A percentile compares a stretch with the other conserved stretches of the same genome.
phyloP scores from a whole-genome alignment of 2,329 filamentous ascomycete species.

The Exophiala phaeomuriformis region DNA sequence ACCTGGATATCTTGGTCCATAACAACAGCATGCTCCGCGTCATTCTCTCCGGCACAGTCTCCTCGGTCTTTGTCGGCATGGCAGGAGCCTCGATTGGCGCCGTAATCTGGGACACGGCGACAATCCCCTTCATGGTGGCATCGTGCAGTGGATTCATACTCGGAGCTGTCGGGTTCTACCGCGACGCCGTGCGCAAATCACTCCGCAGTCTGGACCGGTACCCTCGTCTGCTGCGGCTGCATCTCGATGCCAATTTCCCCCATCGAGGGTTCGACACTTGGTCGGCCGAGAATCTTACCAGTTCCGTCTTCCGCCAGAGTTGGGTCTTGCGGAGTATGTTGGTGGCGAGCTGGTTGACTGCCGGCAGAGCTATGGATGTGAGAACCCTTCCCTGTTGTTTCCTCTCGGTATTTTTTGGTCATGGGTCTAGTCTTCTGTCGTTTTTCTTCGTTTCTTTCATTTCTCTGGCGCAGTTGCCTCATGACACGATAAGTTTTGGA shows the following conservation, averaged over 20 bases:
- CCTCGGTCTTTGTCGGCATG: conserved; percentile 18
- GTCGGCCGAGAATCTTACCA: conserved; percentile 9
- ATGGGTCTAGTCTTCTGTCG: background rate
- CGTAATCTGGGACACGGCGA: conserved; percentile 19
- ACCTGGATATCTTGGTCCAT: background rate
- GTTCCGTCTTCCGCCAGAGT: conserved; percentile 10
- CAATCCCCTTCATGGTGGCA: conserved; percentile 20
- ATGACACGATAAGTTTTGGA: no score
- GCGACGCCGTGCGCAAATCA: conserved; percentile 22
- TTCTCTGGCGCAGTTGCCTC: no score
- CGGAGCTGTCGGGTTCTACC: conserved; percentile 22
- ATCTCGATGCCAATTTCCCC: conserved; percentile 24
- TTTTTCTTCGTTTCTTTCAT: no score
- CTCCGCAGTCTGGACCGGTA: conserved; percentile 19
- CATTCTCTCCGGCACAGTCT: conserved; percentile 17
- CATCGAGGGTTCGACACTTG: conserved; percentile 22
- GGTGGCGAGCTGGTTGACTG: conserved; percentile 25
- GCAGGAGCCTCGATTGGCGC: conserved; percentile 19
- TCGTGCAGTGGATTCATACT: conserved; percentile 21
- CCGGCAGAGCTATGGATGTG: conserved; percentile 19
- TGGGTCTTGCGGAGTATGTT: conserved; percentile 24
- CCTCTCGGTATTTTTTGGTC: background rate
- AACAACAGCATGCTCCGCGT: conserved; percentile 19
- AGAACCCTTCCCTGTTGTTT: background rate
- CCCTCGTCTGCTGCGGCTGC: conserved; percentile 20